Conservation (phyloP, 179 eudicot species). For the Patellifolia procumbens region DNA sequence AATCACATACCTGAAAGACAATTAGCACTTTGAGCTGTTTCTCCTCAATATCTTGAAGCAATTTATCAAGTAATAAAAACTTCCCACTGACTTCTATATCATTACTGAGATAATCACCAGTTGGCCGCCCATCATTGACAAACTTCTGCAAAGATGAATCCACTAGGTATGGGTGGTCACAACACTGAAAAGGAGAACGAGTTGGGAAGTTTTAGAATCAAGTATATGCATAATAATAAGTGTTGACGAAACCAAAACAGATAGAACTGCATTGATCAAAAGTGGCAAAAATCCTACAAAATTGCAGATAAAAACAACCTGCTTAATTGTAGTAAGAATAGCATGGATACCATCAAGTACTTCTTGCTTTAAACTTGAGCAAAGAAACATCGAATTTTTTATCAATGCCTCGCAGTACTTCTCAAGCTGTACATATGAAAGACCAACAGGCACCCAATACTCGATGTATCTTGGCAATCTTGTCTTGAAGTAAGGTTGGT, state of each 20-base stretch:
- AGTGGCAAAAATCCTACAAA: not conserved
- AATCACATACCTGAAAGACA: conserved; percentile 54
- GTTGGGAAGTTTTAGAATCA: not conserved
- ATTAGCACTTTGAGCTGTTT: conserved; percentile 51
- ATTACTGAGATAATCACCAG: conserved; percentile 39
- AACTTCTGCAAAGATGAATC: conserved; percentile 48
- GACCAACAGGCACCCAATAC: conserved; percentile 70
- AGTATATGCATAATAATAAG: not conserved
- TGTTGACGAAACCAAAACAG: too few species aligned
- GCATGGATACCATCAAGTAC: conserved; percentile 36
- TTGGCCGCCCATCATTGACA: conserved; percentile 35
- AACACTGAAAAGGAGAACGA: conserved; percentile 52
- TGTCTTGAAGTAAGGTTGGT: conserved; percentile 30
- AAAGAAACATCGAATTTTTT: conserved; percentile 44
- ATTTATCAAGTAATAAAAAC: conserved; percentile 57
- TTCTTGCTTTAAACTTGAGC: conserved; percentile 38
- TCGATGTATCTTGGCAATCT: conserved; percentile 40
- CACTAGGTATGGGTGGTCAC: conserved; percentile 77
- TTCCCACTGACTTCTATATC: conserved; percentile 71
- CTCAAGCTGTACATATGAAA: conserved; percentile 68
- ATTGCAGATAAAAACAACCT: conserved; percentile 39
- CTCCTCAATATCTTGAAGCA: conserved; percentile 47
- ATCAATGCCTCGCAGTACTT: conserved; percentile 58
- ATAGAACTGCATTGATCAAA: not conserved
- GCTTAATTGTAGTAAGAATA: conserved; percentile 39